Evolutionary conservation across 108 stramenopile genomes (phyloP).

Genomic region (Aureococcus anophagefferens): DNA sequence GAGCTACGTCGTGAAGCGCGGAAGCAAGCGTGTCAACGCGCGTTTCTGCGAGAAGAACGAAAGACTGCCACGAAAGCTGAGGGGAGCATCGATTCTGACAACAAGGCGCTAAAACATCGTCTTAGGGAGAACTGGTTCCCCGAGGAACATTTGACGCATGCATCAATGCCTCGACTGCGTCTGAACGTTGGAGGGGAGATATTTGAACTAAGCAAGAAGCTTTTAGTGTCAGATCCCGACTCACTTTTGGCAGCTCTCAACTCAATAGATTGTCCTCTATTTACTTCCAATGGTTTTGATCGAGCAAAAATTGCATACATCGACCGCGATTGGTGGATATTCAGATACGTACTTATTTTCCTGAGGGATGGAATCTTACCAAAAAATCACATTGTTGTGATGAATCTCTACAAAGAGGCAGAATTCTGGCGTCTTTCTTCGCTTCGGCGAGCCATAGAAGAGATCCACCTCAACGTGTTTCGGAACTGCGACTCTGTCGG

Average conservation of each 20-base stretch:
- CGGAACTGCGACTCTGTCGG: slow-evolving; percentile 5
- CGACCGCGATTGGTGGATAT: slow-evolving; percentile 37
- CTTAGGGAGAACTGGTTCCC: slow-evolving; percentile 9
- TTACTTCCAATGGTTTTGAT: background rate
- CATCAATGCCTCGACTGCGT: background rate
- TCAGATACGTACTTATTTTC: slow-evolving; percentile 25
- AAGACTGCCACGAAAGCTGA: background rate
- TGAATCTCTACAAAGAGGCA: slow-evolving; percentile 5
- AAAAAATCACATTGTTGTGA: background rate
- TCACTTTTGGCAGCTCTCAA: slow-evolving; percentile 13
- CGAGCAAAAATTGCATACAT: slow-evolving; percentile 3
- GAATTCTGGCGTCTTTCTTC: slow-evolving; percentile 1
- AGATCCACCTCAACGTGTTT: background rate
- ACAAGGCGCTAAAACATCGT: background rate
- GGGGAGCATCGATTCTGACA: background rate
- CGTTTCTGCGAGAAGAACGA: slow-evolving; percentile 11
- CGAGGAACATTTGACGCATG: background rate
- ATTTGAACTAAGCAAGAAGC: slow-evolving; percentile 11
- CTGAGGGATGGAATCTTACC: slow-evolving; percentile 20
- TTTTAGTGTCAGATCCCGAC: slow-evolving; percentile 11
- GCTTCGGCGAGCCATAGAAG: slow-evolving; percentile 6
- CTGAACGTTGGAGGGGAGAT: slow-evolving; percentile 22
- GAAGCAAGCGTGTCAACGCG: slow-evolving; percentile 6
- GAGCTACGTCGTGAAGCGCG: slow-evolving; percentile 4
- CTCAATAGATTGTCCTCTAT: slow-evolving; percentile 3